A percentile compares a stretch with the other conserved stretches of the same genome.
These are phyloP conservation scores for Trifolium dubium DNA, from an alignment of 306 rosid species.

Conservation along the genomic window DNA sequence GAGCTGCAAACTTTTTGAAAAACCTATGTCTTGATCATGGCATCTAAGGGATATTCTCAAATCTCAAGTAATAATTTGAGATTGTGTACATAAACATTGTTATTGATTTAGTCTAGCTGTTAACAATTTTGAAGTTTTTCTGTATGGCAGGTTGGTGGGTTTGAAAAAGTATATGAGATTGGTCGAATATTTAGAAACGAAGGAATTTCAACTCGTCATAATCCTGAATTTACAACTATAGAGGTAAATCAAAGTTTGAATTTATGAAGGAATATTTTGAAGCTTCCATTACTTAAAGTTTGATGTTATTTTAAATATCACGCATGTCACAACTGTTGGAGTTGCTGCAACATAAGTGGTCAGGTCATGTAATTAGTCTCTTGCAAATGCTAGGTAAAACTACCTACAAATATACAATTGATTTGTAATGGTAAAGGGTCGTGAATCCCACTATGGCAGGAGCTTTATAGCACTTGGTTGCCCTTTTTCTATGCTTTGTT, in stretches of 20 bases:
- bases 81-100: slow-evolving; percentile 14
- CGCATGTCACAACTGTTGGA: not conserved
- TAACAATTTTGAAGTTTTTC: slow-evolving; percentile 34
- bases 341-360: not conserved
- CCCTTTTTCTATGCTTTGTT: slow-evolving; percentile 1
- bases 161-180: slow-evolving; percentile 93
- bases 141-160: slow-evolving; percentile 85
- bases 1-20: slow-evolving; percentile 19
- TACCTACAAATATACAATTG: slow-evolving; percentile 1
- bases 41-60: slow-evolving; percentile 21
- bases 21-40: not conserved
- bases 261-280: slow-evolving; percentile 8
- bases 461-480: not conserved
- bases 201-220: slow-evolving; percentile 98
- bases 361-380: not conserved
- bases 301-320: slow-evolving; percentile 26
- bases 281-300: slow-evolving; percentile 22
- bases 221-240: slow-evolving; percentile 96
- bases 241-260: slow-evolving; percentile 62
- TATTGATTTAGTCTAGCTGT: slow-evolving; percentile 27
- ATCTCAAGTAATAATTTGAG: slow-evolving; percentile 34
- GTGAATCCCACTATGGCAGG: not conserved
- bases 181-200: slow-evolving; percentile 98
- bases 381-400: slow-evolving; percentile 5
- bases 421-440: not conserved